Base-by-base conservation (phyloP, 1,139 yeast species). In the Sugiyamaella sp. region DNA sequence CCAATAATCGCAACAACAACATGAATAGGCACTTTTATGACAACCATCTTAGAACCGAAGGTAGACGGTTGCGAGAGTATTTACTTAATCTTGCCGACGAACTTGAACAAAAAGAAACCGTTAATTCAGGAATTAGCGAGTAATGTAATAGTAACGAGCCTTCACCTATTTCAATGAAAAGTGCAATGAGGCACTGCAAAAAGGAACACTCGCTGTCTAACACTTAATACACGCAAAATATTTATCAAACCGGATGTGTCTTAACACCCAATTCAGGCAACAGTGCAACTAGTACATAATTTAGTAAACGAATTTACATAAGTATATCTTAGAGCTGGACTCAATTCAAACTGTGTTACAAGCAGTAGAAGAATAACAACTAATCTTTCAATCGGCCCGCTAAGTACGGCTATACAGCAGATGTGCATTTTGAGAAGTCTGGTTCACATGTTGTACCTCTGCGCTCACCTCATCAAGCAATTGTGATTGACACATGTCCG, bases 21-120 rank as follows among this genome's bases (percentile, higher is more conserved):
- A 49, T 49, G 53, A 49, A 49, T 22, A 24, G 53, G 12, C 53
- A 49, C 20, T 49, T 49, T 27, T 49, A 49, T 21, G 47, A 39
- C 14, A 24, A 37, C 39, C 53, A 49, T 44, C 45, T 49, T n/a
- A 49, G 33, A 38, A 10, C 42, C 2, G 40, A 24, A 4, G 32
- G 49, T 10, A n/a, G 17, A 37, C 35, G 43, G 10, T 16, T 49
- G 41, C 32, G 39, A 12, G 45, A 49, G 21, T 24, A 44, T 21
- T n/a, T 49, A 14, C 38, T 43, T 6, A 22, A 42, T 16, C 41
- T 49, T 19, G 53, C 45, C 14, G 53, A 49, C 25, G 53, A 49
- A 45, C 40, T 49, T 1, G 35, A 46, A 14, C 49, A 37, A 25
- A 37, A 38, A 32, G 43, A 37, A 14, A 33, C 16, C 24, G 29